Base-by-base conservation (phyloP, 345 rosid genomes). In the Pistacia integerrima region DNA sequence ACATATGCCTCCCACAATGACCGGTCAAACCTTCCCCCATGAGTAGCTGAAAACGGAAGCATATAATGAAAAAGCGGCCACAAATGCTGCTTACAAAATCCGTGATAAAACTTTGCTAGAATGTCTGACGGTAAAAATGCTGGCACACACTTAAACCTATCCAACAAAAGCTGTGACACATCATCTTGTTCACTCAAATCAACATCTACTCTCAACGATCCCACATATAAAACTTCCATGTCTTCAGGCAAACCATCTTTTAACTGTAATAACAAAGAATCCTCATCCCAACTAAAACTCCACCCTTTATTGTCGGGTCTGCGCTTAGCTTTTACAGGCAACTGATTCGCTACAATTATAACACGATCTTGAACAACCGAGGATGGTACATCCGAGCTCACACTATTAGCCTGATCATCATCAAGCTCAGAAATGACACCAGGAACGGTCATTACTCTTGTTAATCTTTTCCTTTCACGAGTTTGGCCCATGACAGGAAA, bases 41-140 rank as follows among this genome's bases (percentile, higher is more conserved):
- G 90, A 64, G 82, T 83, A 28, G 86, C 85, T 0, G 95, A 90
- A 64, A 91, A 87, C 2, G 93, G 95, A 65, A 89, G 91, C 95
- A 89, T 91, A 55, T 91, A 91, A 72, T 91, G 95, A 65, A 89
- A 91, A 67, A 91, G 92, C 0, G 93, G 95, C 95, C 95, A 91
- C 77, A 91, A 84, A 79, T 91, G 93, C 77, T 89, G 96, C 80
- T 91, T 91, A 59, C 96, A 91, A 22, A 91, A 91, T 36, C 96
- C 93, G 35, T 91, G 93, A 79, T 91, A 91, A 76, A 84, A 89
- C 84, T 85, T 91, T 4, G 88, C 52, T 76, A 88, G 82, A 76
- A 91, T 89, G 22, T 85, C 90, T 0, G 88, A 82, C 0, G 96
- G 96, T 77, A 91, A 68, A 81, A 91, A 91, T 18, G 96, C 96